A percentile compares a stretch with the other conserved stretches of the same genome.
Conservation (phyloP, 2,329 filamentous ascomycete genomes). For the Escovopsis sp. region DNA sequence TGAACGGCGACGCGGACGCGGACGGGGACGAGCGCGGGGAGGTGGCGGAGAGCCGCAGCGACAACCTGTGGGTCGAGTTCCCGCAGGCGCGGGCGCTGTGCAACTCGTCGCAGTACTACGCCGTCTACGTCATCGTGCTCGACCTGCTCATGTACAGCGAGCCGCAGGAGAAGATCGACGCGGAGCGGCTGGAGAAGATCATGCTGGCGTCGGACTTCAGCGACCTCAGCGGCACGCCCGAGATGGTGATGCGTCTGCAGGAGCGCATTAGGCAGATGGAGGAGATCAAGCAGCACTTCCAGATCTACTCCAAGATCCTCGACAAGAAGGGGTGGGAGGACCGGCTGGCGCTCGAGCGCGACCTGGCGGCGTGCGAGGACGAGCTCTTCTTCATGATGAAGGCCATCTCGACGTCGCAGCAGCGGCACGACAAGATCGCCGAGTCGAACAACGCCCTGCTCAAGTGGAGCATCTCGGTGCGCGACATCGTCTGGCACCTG, state of each 20-base stretch:
- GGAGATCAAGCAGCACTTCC: constrained; percentile 93
- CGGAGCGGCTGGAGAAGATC: constrained; percentile 90
- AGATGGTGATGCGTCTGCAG: constrained; percentile 83
- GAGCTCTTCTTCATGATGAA: constrained; percentile 99
- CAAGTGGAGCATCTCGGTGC: constrained; percentile 85
- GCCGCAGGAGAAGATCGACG: constrained; percentile 92
- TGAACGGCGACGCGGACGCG: constrained; percentile 44
- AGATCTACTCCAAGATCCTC: constrained; percentile 74
- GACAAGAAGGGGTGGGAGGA: constrained; percentile 89
- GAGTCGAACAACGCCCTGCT: constrained; percentile 67
- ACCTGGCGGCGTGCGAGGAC: constrained; percentile 79
- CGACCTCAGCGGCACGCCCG: constrained; percentile 81
- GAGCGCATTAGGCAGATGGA: constrained; percentile 86
- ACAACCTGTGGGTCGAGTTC: constrained; percentile 94
- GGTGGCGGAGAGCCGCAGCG: constrained; percentile 63
- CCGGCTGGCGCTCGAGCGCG: constrained; percentile 72
- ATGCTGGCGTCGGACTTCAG: constrained; percentile 98
- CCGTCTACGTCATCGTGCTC: constrained; percentile 93
- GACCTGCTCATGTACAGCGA: constrained; percentile 94
- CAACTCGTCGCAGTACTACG: constrained; percentile 94
- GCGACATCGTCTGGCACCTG: constrained; percentile 94
- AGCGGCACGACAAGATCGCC: constrained; percentile 58
- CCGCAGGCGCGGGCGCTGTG: constrained; percentile 88
- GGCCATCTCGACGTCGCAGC: constrained; percentile 90
- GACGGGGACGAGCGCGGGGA: constrained; percentile 33